Evolutionary conservation across 345 rosid genomes (phyloP).

Genomic region (Aurinia saxatilis): DNA sequence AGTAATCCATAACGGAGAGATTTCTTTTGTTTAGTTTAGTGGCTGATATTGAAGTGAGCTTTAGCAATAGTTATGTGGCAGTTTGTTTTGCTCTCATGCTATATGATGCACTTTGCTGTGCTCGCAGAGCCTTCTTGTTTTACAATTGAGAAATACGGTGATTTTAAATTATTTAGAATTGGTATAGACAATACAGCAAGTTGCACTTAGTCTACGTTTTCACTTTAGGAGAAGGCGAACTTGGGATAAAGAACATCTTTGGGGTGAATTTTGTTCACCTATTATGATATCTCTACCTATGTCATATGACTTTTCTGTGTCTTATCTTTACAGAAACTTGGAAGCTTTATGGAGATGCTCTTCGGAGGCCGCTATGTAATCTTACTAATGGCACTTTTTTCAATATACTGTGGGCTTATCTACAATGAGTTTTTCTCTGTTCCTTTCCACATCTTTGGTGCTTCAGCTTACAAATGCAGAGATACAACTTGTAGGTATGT

Average conservation of each 20-base stretch:
- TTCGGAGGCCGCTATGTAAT: conserved; percentile 94
- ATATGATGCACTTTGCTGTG: neutral
- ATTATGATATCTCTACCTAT: neutral
- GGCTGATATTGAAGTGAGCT: conserved; percentile 9
- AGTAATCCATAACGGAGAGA: neutral
- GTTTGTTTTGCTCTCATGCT: neutral
- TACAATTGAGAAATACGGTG: neutral
- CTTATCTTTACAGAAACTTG: conserved; percentile 62
- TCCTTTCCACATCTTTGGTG: conserved; percentile 93
- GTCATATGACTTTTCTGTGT: conserved; percentile 4
- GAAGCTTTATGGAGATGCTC: conserved; percentile 99
- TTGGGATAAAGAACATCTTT: neutral
- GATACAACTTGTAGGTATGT: conserved; percentile 73
- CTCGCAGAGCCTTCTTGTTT: neutral
- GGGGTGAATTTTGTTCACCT: neutral
- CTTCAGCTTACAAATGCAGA: conserved; percentile 89
- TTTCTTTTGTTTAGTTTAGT: conserved; percentile 5
- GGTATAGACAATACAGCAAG: neutral
- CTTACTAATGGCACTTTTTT: conserved; percentile 86
- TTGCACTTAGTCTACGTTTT: neutral
- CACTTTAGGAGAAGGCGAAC: neutral
- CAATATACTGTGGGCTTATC: conserved; percentile 93
- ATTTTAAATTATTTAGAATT: neutral
- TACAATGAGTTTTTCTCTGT: conserved; percentile 97
- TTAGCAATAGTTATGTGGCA: neutral